These are phyloP conservation scores for Pharnaceum exiguum DNA, from an alignment of 148 eudicot genomes.

Conservation along the genomic window DNA sequence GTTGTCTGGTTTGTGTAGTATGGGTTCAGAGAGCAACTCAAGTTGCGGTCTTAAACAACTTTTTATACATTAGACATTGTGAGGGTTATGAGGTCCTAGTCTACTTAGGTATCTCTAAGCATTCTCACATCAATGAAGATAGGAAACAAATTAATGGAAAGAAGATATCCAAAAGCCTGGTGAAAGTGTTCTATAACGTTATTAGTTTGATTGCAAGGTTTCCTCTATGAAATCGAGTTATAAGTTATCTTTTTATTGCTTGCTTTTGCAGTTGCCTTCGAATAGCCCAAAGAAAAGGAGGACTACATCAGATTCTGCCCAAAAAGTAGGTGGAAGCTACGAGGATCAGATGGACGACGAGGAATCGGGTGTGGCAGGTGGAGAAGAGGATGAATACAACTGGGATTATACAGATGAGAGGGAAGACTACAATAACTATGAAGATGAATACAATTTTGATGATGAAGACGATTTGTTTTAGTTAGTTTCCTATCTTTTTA, in stretches of 20 bases:
- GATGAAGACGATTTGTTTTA: constrained; percentile 13
- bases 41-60: no score
- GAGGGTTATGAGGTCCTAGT: no score
- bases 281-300: constrained; percentile 17
- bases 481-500: no score
- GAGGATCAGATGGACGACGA: neutral
- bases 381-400: constrained; percentile 9
- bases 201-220: neutral
- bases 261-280: constrained; percentile 13
- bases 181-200: neutral
- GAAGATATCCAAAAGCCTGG: no score
- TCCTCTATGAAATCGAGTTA: no score
- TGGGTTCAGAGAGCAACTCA: no score
- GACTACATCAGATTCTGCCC: constrained; percentile 3
- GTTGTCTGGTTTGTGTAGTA: no score
- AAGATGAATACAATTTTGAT: constrained; percentile 18
- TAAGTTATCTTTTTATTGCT: constrained; percentile 1
- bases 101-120: no score
- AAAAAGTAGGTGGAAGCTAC: neutral
- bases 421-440: constrained; percentile 18
- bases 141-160: no score
- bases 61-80: no score
- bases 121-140: no score
- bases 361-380: neutral
- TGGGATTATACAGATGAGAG: constrained; percentile 20